Evolutionary conservation across 129 eudicot genomes (phyloP), one percentile per base, ranked within the genome.

Genomic region (Flaveria robusta): DNA sequence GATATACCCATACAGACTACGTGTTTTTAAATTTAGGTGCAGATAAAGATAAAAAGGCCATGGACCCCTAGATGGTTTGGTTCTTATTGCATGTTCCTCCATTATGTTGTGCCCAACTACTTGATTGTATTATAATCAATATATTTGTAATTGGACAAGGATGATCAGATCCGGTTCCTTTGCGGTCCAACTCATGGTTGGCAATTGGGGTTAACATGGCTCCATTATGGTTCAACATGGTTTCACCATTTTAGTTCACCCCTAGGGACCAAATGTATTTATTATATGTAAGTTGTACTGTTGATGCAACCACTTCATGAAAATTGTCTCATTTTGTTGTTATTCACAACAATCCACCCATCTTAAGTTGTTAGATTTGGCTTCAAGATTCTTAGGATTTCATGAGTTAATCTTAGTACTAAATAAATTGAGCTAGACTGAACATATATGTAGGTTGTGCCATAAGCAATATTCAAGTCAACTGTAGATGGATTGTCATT

Each of bases 61-160:
- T 83, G 86, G 86, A 79, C 81, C 86, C 81, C 67, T 15, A 31
- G 70, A 49, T 74, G 77, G 77, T 78, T 46, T 55, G 71, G 83
- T 72, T 68, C 37, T 12, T 77, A 52, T 78, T 77, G 72, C 62
- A 74, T 78, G 83, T 74, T 76, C 71, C 69, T 70, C 70, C 74
- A 74, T 79, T 69, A 79, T 83, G 73, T 29, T 71, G 58, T 71
- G 23, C 41, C 83, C 86, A 78, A 78, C 77, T 69, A 79, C 63
- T 74, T 70, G 80, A 70, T 79, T 74, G 71, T 75, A 37, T 72
- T 72, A 62, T 65, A 79, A 72, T 63, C 73, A 64, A 62, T 66
- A 46, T 55, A 19, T 56, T 66, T 58, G 37, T 68, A 59, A 34
- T 34, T 67, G 65, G 50, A 63, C 67, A n/a, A 34, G 47, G 26